These are phyloP conservation scores for Clathrus columnatus DNA, from an alignment of 768 basidiomycete genomes.

Conservation along the genomic window DNA sequence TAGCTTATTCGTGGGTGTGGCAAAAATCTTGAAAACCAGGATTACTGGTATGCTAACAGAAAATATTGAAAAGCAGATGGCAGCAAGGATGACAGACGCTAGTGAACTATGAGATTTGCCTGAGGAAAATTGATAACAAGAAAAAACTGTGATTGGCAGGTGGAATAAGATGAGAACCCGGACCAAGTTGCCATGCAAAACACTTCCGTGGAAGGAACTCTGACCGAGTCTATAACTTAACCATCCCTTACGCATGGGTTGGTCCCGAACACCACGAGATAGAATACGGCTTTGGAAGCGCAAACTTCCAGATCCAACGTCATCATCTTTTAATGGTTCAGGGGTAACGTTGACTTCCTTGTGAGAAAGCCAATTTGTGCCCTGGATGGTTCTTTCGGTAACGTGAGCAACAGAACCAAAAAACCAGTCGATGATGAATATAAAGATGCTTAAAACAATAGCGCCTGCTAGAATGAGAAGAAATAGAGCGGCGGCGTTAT, in stretches of 20 bases:
- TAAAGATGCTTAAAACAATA: slow-evolving; percentile 55
- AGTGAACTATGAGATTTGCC: slow-evolving; percentile 41
- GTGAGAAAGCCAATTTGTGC: slow-evolving; percentile 12
- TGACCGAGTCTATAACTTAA: slow-evolving; percentile 50
- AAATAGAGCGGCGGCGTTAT: slow-evolving; percentile 75
- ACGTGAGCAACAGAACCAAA: slow-evolving; percentile 29
- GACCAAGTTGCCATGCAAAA: slow-evolving; percentile 84
- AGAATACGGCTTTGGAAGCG: slow-evolving; percentile 29
- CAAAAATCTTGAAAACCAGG: slow-evolving; percentile 67
- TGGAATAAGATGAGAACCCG: slow-evolving; percentile 90
- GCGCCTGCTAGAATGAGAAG: slow-evolving; percentile 66
- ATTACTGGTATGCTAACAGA: slow-evolving; percentile 70
- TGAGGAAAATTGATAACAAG: slow-evolving; percentile 75
- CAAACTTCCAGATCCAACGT: slow-evolving; percentile 15
- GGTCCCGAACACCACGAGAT: slow-evolving; percentile 26
- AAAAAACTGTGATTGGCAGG: slow-evolving; percentile 87
- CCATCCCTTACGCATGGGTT: slow-evolving; percentile 37
- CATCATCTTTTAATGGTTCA: slow-evolving; percentile 8
- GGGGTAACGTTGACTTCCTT: slow-evolving; percentile 8
- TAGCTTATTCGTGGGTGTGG: slow-evolving; percentile 78
- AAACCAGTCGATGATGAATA: slow-evolving; percentile 66
- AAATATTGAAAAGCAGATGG: slow-evolving; percentile 69
- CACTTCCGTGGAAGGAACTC: slow-evolving; percentile 71
- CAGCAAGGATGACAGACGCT: slow-evolving; percentile 68
- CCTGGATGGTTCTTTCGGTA: slow-evolving; percentile 9